Percentiles rank a stretch among this genome's conserved stretches.
Conservation (phyloP, 176 grass and related monocot species). For the Ensete glaucum region DNA sequence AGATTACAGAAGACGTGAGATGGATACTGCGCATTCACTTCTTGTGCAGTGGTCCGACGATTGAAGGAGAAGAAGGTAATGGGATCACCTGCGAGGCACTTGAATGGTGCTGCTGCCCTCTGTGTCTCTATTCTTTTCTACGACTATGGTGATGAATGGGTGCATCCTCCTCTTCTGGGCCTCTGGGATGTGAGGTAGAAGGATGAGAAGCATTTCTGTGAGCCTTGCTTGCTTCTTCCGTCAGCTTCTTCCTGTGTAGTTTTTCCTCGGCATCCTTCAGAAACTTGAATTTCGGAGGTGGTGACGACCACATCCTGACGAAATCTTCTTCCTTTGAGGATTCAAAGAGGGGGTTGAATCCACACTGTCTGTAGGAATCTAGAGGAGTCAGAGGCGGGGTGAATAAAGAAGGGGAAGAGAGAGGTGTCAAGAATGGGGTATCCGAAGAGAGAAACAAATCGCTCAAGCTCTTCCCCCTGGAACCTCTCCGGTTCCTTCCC, state of each 20-base stretch:
- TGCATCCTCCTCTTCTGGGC: neutral
- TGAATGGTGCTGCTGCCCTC: constrained; percentile 8
- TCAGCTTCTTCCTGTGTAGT: neutral
- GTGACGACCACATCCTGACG: constrained; percentile 10
- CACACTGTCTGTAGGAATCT: neutral
- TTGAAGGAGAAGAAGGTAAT: constrained; percentile 8
- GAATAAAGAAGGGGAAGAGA: constrained; percentile 2
- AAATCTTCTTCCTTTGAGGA: constrained; percentile 15
- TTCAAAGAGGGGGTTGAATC: constrained; percentile 16
- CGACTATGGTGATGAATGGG: constrained; percentile 11
- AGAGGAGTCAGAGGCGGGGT: constrained; percentile 1
- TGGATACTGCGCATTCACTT: neutral
- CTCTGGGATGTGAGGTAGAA: neutral
- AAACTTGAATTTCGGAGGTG: constrained; percentile 9
- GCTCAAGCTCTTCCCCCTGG: constrained; percentile 5
- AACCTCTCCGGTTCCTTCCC: neutral
- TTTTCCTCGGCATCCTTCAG: constrained; percentile 15
- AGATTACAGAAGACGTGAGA: neutral
- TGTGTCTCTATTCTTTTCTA: constrained; percentile 1
- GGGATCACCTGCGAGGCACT: constrained; percentile 17
- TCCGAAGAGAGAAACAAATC: constrained; percentile 9
- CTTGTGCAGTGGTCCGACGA: neutral
- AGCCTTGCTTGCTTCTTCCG: neutral
- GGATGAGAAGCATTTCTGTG: neutral
- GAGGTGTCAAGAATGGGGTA: neutral